Evolutionary conservation across 2,329 filamentous ascomycete species (phyloP).

Genomic region (Alternaria brassicicola): DNA sequence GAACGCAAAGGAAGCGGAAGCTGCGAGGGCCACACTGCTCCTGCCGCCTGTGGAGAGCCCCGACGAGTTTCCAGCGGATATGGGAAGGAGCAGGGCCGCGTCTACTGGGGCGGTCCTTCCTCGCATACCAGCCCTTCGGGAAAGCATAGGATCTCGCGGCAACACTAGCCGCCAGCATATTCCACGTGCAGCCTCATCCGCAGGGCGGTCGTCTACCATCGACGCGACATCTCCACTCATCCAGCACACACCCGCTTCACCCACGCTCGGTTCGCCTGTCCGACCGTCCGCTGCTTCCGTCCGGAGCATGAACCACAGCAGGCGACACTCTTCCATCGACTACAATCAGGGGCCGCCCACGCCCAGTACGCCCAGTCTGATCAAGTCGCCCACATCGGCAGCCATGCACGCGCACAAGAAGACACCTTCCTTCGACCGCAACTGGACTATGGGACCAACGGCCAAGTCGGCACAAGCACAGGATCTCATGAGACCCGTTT

Average conservation of each 20-base stretch:
- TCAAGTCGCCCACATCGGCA: constrained; percentile 27
- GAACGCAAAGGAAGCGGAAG: constrained; percentile 54
- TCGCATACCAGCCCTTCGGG: constrained; percentile 46
- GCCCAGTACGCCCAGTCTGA: constrained; percentile 24
- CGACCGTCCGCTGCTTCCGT: constrained; percentile 81
- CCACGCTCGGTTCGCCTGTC: constrained; percentile 49
- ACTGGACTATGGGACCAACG: constrained; percentile 60
- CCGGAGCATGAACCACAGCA: constrained; percentile 79
- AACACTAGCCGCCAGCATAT: constrained; percentile 34
- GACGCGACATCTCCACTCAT: constrained; percentile 53
- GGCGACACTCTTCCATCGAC: constrained; percentile 87
- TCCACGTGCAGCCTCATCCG: constrained; percentile 43
- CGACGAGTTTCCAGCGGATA: constrained; percentile 46
- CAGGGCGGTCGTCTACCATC: constrained; percentile 39
- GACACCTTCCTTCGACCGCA: constrained; percentile 63
- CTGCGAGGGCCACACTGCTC: constrained; percentile 41
- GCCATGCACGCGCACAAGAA: constrained; percentile 55
- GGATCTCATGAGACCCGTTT: constrained; percentile 40
- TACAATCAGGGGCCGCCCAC: constrained; percentile 55
- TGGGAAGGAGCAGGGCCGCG: constrained; percentile 54
- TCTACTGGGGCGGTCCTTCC: constrained; percentile 51
- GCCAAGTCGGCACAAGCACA: constrained; percentile 37
- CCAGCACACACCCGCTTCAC: constrained; percentile 52
- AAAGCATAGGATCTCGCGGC: constrained; percentile 38
- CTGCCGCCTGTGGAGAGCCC: constrained; percentile 42